Evolutionary conservation across 257 asterid genomes (phyloP).

Genomic region (Penstemon davidsonii): DNA sequence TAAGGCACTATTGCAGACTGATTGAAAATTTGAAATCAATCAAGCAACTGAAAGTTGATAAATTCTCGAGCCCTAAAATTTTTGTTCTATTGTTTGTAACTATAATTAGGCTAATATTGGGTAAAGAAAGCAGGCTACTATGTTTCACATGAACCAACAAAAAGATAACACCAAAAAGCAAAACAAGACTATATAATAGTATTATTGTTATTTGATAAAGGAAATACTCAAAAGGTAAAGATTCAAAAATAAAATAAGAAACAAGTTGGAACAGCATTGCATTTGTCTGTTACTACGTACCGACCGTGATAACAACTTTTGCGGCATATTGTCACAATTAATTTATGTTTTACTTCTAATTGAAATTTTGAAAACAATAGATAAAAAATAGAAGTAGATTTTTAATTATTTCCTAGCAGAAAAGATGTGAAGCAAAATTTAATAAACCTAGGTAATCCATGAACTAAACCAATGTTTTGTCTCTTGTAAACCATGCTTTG

Average conservation of each 20-base stretch:
- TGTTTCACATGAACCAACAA: conserved; percentile 32
- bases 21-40: conserved; percentile 11
- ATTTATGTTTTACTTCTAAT: conserved; percentile 3
- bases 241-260: neutral
- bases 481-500: conserved; percentile 54
- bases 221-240: neutral
- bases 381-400: neutral
- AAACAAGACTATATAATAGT: conserved; percentile 7
- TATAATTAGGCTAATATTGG: conserved; percentile 7
- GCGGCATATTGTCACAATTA: conserved; percentile 56
- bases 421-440: conserved; percentile 35
- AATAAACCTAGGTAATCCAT: conserved; percentile 33
- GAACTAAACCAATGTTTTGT: conserved; percentile 57
- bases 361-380: conserved; percentile 8
- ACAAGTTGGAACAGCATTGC: conserved; percentile 33
- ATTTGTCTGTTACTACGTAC: conserved; percentile 59
- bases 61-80: conserved; percentile 44
- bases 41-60: conserved; percentile 2
- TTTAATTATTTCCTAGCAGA: conserved; percentile 33
- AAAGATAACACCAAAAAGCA: conserved; percentile 36
- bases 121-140: conserved; percentile 27
- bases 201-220: neutral
- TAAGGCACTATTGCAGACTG: neutral
- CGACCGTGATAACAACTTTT: conserved; percentile 41
- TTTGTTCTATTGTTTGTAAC: conserved; percentile 6